Evolutionary conservation across 2,329 filamentous ascomycete genomes (phyloP).

Genomic region (Clonostachys rosea): DNA sequence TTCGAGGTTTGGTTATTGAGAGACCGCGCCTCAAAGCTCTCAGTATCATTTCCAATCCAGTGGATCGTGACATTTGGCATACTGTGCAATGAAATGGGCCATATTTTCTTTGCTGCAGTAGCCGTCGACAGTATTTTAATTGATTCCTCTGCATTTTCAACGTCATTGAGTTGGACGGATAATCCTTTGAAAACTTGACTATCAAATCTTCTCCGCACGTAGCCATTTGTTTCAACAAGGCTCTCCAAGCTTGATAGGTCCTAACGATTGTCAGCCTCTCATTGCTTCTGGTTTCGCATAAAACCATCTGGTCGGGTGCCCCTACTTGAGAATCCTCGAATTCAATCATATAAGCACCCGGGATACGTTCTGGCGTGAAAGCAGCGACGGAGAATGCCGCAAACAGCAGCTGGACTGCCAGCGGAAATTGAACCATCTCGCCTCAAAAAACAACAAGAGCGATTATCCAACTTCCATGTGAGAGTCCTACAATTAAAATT

Average conservation of each 20-base stretch:
- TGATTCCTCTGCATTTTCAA: conserved; percentile 21
- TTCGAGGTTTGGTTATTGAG: neutral
- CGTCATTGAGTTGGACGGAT: conserved; percentile 37
- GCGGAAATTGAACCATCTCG: no score
- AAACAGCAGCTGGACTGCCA: no score
- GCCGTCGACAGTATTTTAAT: neutral
- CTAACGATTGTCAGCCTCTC: neutral
- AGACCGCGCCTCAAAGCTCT: neutral
- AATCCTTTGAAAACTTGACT: conserved; percentile 39
- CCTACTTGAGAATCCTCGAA: conserved; percentile 40
- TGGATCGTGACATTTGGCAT: conserved; percentile 39
- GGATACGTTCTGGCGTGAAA: conserved; percentile 1
- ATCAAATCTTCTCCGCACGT: conserved; percentile 30
- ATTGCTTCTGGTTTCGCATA: neutral
- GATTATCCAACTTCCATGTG: no score
- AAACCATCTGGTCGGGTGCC: conserved; percentile 5
- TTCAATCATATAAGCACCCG: conserved; percentile 14
- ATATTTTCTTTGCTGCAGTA: conserved; percentile 21
- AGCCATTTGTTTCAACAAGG: neutral
- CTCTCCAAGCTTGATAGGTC: neutral
- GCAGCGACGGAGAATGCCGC: no score
- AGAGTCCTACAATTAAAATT: no score
- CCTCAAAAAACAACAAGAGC: no score
- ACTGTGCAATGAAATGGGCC: conserved; percentile 38
- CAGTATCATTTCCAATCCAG: conserved; percentile 28